phyloP scores from a whole-genome alignment of 192 early-diverging fungal genomes.

The Podila clonocystis region DNA sequence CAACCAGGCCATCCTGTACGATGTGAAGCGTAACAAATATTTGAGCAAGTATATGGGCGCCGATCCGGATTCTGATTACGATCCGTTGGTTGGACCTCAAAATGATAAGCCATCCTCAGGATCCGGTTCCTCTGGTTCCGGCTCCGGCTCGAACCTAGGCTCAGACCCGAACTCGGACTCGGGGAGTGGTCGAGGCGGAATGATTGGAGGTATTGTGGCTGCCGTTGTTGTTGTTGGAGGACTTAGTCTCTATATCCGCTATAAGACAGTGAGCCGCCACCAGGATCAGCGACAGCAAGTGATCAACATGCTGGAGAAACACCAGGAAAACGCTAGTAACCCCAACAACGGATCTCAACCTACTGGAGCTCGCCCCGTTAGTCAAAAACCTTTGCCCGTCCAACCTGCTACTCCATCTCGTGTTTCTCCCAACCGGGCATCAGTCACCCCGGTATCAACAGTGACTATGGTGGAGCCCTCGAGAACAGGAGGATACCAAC shows the following conservation, averaged over 20 bases:
- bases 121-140: not conserved
- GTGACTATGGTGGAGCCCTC: conserved; percentile 1
- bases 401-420: not conserved
- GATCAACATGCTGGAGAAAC: not conserved
- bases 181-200: not conserved
- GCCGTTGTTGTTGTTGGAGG: not conserved
- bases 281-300: not conserved
- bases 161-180: not conserved
- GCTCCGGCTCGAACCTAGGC: not conserved
- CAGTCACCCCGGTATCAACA: not conserved
- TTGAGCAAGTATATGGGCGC: conserved; percentile 3
- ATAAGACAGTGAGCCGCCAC: not conserved
- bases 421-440: not conserved
- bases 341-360: not conserved
- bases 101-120: not conserved
- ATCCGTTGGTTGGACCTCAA: not conserved
- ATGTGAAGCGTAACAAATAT: conserved; percentile 12
- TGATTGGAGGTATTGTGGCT: not conserved
- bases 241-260: not conserved
- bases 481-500: not conserved
- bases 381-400: not conserved
- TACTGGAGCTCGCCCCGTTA: not conserved
- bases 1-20: conserved; percentile 5
- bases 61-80: conserved; percentile 8
- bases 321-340: not conserved